These are phyloP conservation scores for Boletus subparvulus DNA, from an alignment of 768 basidiomycete species.

Conservation along the genomic window DNA sequence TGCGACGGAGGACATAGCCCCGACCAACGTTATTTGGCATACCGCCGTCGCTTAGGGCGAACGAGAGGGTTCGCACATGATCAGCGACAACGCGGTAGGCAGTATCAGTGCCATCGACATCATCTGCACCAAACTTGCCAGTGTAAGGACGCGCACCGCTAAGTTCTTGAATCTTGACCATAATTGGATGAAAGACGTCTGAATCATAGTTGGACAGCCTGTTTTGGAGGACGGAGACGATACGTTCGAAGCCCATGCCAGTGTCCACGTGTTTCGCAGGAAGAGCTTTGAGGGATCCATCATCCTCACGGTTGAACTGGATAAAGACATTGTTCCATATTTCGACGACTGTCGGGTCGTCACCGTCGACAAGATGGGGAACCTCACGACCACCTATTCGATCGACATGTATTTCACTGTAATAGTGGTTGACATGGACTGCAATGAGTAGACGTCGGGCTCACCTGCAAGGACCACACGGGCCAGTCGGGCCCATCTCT, in stretches of 20 bases:
- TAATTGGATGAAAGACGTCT: slow-evolving; percentile 90
- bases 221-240: slow-evolving; percentile 92
- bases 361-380: slow-evolving; percentile 87
- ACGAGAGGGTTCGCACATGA: slow-evolving; percentile 92
- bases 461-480: slow-evolving; percentile 94
- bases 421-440: slow-evolving; percentile 1
- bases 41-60: slow-evolving; percentile 95
- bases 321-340: slow-evolving; percentile 99
- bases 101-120: slow-evolving; percentile 92
- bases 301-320: slow-evolving; percentile 94
- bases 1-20: slow-evolving; percentile 95
- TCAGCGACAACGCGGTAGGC: slow-evolving; percentile 98
- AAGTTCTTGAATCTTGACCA: slow-evolving; percentile 80
- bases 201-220: slow-evolving; percentile 97
- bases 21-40: slow-evolving; percentile 95
- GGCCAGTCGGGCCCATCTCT: slow-evolving; percentile 99
- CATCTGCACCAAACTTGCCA: slow-evolving; percentile 94
- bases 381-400: slow-evolving; percentile 98
- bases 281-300: slow-evolving; percentile 73
- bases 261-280: slow-evolving; percentile 97
- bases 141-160: slow-evolving; percentile 85
- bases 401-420: slow-evolving; percentile 94
- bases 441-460: background rate
- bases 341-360: slow-evolving; percentile 95
- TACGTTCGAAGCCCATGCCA: slow-evolving; percentile 98